These are phyloP conservation scores for Mycena metata DNA, from an alignment of 768 basidiomycete genomes.

Conservation along the genomic window DNA sequence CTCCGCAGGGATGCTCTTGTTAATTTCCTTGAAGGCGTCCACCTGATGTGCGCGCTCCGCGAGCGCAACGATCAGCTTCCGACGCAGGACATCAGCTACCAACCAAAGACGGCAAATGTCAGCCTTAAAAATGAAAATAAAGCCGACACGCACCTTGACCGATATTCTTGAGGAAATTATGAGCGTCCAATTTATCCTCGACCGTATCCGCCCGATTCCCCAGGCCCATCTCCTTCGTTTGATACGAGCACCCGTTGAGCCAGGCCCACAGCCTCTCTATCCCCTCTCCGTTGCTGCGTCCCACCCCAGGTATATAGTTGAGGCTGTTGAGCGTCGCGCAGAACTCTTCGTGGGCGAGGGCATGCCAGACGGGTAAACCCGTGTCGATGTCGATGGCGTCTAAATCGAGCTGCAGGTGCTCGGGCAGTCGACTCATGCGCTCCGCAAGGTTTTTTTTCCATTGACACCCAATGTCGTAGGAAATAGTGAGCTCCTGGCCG, in stretches of 20 bases:
- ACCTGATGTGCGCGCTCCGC: slow-evolving; percentile 21
- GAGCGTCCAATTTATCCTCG: too few relatives aligned
- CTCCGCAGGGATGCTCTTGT: neutral
- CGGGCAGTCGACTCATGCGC: slow-evolving; percentile 8
- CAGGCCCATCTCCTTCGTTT: slow-evolving; percentile 48
- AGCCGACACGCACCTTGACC: too few relatives aligned
- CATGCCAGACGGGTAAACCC: slow-evolving; percentile 33
- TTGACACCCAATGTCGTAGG: slow-evolving; percentile 44
- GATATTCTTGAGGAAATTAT: too few relatives aligned
- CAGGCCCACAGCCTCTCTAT: slow-evolving; percentile 46
- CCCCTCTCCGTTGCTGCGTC: slow-evolving; percentile 26
- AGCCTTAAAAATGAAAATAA: too few relatives aligned
- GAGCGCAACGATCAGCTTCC: slow-evolving; percentile 28
- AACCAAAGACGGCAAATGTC: too few relatives aligned
- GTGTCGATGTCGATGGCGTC: neutral
- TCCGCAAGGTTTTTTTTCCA: slow-evolving; percentile 28
- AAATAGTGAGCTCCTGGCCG: slow-evolving; percentile 13
- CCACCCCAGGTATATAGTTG: slow-evolving; percentile 23
- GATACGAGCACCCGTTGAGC: slow-evolving; percentile 39
- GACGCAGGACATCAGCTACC: neutral
- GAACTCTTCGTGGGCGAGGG: slow-evolving; percentile 23
- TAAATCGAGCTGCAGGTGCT: neutral
- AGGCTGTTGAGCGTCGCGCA: slow-evolving; percentile 34
- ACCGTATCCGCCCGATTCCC: slow-evolving; percentile 14
- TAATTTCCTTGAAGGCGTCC: slow-evolving; percentile 10